Conservation (phyloP, 306 rosid species). For the Acacia confusa region DNA sequence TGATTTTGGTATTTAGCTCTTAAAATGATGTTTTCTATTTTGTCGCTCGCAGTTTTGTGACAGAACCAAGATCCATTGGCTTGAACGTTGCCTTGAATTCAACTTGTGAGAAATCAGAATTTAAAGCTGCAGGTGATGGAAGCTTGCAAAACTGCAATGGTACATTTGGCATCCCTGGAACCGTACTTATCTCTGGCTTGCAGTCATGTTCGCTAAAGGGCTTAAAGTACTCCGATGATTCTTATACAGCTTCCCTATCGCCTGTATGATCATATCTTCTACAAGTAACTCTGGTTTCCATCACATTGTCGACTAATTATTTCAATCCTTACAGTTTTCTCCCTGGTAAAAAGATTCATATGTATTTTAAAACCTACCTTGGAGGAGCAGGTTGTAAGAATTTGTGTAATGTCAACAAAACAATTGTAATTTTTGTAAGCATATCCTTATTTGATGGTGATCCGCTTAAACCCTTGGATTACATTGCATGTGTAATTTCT, state of each 20-base stretch:
- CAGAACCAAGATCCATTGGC: constrained; percentile 60
- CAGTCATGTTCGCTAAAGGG: constrained; percentile 1
- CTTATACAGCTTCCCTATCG: constrained; percentile 29
- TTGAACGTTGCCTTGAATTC: constrained; percentile 76
- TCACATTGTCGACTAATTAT: constrained; percentile 1
- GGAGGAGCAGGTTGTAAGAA: constrained; percentile 23
- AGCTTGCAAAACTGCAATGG: constrained; percentile 29
- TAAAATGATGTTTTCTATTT: constrained; percentile 16
- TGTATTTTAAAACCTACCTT: constrained; percentile 19
- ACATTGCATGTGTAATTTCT: not conserved
- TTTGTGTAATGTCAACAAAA: constrained; percentile 16
- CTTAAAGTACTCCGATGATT: constrained; percentile 20
- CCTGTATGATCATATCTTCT: constrained; percentile 14
- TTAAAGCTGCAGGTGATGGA: constrained; percentile 34
- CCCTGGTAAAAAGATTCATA: not conserved
- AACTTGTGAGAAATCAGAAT: constrained; percentile 46
- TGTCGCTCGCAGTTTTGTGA: constrained; percentile 57
- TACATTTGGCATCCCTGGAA: constrained; percentile 68
- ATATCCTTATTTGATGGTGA: not conserved
- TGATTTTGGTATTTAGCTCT: constrained; percentile 23
- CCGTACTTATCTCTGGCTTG: constrained; percentile 38
- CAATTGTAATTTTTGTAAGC: not conserved
- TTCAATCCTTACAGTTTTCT: not conserved
- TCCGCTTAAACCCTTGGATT: not conserved
- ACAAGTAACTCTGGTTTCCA: not conserved